A percentile compares a stretch with the other conserved stretches of the same genome.
Evolutionary conservation across 371 early-diverging fungal species (phyloP).

Genomic region (Apophysomyces trapeziformis): DNA sequence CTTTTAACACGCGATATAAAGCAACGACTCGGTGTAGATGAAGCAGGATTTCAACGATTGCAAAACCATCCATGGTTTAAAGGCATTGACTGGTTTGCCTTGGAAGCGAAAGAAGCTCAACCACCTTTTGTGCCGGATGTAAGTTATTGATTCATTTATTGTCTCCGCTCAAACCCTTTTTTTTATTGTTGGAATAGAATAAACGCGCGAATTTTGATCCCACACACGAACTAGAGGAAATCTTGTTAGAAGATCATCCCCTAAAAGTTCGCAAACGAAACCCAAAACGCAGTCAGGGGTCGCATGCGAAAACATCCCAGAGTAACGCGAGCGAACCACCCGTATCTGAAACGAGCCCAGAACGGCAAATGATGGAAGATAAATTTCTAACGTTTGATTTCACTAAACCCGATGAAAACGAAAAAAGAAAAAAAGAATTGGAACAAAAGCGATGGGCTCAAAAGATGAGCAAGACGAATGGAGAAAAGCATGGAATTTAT

Average conservation of each 20-base stretch:
- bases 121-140: constrained; percentile 75
- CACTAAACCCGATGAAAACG: constrained; percentile 55
- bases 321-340: constrained; percentile 24
- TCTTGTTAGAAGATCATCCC: constrained; percentile 92
- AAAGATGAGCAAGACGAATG: constrained; percentile 44
- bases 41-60: constrained; percentile 56
- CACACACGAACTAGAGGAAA: constrained; percentile 94
- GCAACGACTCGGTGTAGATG: constrained; percentile 63
- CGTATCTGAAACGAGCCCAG: constrained; percentile 26
- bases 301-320: constrained; percentile 25
- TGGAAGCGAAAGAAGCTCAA: constrained; percentile 55
- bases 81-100: constrained; percentile 58
- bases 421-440: constrained; percentile 17
- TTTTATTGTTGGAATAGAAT: constrained; percentile 35
- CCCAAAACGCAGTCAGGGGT: constrained; percentile 27
- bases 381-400: constrained; percentile 66
- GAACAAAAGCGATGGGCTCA: constrained; percentile 43
- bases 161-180: background rate
- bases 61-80: constrained; percentile 66
- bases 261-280: constrained; percentile 57
- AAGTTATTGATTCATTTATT: constrained; percentile 12
- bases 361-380: constrained; percentile 65
- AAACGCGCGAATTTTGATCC: constrained; percentile 92
- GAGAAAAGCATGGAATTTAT: constrained; percentile 20
- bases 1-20: constrained; percentile 64